A percentile compares a stretch with the other conserved stretches of the same genome.
Conservation (phyloP, 352 stramenopile species). For the Heterotrichella gracilis region DNA sequence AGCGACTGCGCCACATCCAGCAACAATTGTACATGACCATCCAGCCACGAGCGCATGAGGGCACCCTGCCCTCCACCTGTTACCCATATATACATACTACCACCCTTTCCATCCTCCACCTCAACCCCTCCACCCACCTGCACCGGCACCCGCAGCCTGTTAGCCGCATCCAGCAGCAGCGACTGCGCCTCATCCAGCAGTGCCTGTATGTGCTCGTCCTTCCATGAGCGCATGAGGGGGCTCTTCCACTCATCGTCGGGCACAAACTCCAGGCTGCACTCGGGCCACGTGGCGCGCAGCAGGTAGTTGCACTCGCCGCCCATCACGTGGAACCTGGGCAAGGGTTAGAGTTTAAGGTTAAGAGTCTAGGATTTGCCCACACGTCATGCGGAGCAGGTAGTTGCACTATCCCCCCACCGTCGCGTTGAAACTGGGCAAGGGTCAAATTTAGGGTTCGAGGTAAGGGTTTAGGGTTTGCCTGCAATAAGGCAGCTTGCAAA, state of each 20-base stretch:
- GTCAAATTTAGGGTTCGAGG: too few species aligned
- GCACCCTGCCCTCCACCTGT: conserved; percentile 36
- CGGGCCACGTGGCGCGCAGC: conserved; percentile 18
- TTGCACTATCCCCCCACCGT: too few species aligned
- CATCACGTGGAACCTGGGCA: conserved; percentile 44
- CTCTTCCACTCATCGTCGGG: conserved; percentile 34
- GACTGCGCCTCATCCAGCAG: conserved; percentile 44
- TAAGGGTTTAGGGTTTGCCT: too few species aligned
- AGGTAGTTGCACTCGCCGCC: conserved; percentile 83
- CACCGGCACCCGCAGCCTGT: conserved; percentile 39
- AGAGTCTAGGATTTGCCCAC: too few species aligned
- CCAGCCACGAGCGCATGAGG: conserved; percentile 40
- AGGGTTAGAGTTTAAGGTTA: too few species aligned
- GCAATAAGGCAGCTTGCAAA: too few species aligned
- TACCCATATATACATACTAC: too few species aligned
- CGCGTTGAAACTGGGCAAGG: too few species aligned
- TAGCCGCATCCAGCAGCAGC: conserved; percentile 34
- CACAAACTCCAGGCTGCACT: conserved; percentile 28
- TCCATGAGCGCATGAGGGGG: conserved; percentile 43
- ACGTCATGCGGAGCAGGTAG: too few species aligned
- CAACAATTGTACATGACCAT: conserved; percentile 36
- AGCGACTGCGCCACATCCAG: conserved; percentile 41
- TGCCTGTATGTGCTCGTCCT: conserved; percentile 31
- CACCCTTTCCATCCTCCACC: too few species aligned
- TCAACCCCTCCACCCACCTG: too few species aligned